Evolutionary conservation across 805 yeast genomes (phyloP), one percentile per base, ranked within the genome.

Genomic region (Komagataella mondaviorum): DNA sequence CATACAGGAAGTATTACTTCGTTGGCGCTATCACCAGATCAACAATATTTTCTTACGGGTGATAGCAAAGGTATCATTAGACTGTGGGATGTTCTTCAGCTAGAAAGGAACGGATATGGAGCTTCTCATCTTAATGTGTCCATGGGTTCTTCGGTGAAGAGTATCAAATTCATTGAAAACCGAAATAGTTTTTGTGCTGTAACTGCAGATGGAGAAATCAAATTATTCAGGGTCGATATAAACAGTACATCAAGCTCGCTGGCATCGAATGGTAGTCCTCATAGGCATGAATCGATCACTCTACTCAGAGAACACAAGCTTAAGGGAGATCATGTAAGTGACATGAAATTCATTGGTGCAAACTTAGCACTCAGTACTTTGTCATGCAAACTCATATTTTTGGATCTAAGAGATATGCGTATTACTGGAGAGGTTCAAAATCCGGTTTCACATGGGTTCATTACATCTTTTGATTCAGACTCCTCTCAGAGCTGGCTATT

Each of bases 81-180:
- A 55, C 64, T 91, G 0, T 93, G 97, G 97, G 95, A 88, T 60
- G 65, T 82, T 0, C 59, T 68, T 7, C 77, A 80, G 53, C 66
- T 90, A 44, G 88, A 82, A 50, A 76, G 75, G 51, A 85, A 83
- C 45, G 77, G 81, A 3, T 67, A 76, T 7, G 75, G 76, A 30
- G 67, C 73, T 3, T 73, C 88, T 0, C 63, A 71, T 6, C 55
- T 77, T 6, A 67, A 76, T 1, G 60, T 76, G 1, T 72, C 76
- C 45, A 63, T 83, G 48, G 75, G 75, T 0, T 69, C 79, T 0
- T 55, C 79, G 0, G 71, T 88, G 6, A 71, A 73, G 0, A 67
- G 71, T 10, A 64, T 86, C 12, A 59, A 63, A 17, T 80, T 83
- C 55, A 62, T 86, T 54, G 70, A 72, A 0, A 71, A 75, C 23